Base-by-base conservation (phyloP, 441 rosid species). In the Theobroma grandiflorum region DNA sequence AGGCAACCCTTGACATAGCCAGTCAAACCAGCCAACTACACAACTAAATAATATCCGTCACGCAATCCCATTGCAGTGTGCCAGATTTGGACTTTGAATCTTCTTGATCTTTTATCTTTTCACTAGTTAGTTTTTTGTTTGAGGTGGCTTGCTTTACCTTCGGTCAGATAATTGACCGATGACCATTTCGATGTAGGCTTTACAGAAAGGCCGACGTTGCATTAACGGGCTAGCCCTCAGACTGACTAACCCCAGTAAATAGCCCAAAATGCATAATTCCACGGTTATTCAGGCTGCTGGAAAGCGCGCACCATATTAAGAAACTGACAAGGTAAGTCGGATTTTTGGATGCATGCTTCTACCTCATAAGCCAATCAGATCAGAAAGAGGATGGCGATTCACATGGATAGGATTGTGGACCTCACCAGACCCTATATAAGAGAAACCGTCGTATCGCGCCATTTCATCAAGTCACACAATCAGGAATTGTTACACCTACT, bases 321-420 rank as follows among this genome's bases (percentile, higher is more conserved):
- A 58, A 58, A 58, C 2, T 45, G 53, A 42, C 52, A 57, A 43
- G 57, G 20, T 59, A 31, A 57, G 40, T 61, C 12, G 38, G 77
- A 80, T 59, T 66, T 83, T 73, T 16, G 63, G 68, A 18, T 63
- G 20, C 65, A 12, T 45, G 74, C 7, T 53, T 52, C 72, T 79
- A 72, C 50, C 57, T 52, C 62, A 62, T 20, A 55, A 55, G 38
- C 84, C 83, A 81, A 83, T 79, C 14, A 47, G 2, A 9, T 0
- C 64, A 78, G 78, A 53, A 57, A 53, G 15, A 18, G 37, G 66
- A 8, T 55, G 79, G 68, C 22, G 79, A 85, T 80, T 78, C 70
- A 75, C 82, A 55, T 58, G 80, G 85, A 82, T 78, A 80, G 82
- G 77, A 78, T 69, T 26, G 80, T 74, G 80, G 85, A 43, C 83